Conservation (phyloP, 2,329 filamentous ascomycete genomes). For the Neonectria ditissima region DNA sequence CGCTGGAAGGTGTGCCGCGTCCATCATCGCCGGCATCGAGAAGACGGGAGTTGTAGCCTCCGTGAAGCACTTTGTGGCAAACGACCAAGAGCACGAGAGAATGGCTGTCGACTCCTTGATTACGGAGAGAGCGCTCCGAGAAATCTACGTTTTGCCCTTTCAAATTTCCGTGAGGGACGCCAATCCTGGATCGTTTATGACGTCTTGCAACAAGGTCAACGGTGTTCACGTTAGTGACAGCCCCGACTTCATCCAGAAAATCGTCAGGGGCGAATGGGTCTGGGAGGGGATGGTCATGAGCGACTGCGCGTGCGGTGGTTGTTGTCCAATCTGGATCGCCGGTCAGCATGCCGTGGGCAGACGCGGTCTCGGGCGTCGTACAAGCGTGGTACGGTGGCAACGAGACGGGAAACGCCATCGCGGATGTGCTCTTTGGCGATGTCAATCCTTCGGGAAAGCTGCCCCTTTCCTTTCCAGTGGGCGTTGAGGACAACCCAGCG, state of each 20-base stretch:
- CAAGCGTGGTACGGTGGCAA: conserved; percentile 80
- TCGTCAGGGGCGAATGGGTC: conserved; percentile 11
- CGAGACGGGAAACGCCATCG: conserved; percentile 76
- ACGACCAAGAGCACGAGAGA: conserved; percentile 17
- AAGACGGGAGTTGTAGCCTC: conserved; percentile 6
- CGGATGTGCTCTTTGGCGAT: conserved; percentile 73
- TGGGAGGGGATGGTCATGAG: conserved; percentile 9
- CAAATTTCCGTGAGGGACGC: conserved; percentile 16
- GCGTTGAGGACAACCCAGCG: conserved; percentile 19
- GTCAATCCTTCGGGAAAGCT: conserved; percentile 69
- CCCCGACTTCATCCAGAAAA: conserved; percentile 11
- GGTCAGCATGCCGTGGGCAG: conserved; percentile 57
- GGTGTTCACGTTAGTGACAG: conserved; percentile 10
- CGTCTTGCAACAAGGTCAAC: conserved; percentile 15
- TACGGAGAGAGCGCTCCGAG: conserved; percentile 11
- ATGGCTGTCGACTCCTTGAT: conserved; percentile 8
- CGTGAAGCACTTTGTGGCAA: conserved; percentile 14
- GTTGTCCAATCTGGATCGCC: conserved; percentile 72
- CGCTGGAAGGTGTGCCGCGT: conserved; percentile 6
- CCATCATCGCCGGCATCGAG: conserved; percentile 1
- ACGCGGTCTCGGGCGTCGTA: conserved; percentile 60
- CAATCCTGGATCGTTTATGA: conserved; percentile 17
- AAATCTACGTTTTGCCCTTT: conserved; percentile 9
- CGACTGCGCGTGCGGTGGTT: conserved; percentile 62
- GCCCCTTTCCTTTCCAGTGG: conserved; percentile 62